A percentile compares a stretch with the other conserved stretches of the same genome.
Conservation (phyloP, 257 asterid species). For the Sherardia arvensis region DNA sequence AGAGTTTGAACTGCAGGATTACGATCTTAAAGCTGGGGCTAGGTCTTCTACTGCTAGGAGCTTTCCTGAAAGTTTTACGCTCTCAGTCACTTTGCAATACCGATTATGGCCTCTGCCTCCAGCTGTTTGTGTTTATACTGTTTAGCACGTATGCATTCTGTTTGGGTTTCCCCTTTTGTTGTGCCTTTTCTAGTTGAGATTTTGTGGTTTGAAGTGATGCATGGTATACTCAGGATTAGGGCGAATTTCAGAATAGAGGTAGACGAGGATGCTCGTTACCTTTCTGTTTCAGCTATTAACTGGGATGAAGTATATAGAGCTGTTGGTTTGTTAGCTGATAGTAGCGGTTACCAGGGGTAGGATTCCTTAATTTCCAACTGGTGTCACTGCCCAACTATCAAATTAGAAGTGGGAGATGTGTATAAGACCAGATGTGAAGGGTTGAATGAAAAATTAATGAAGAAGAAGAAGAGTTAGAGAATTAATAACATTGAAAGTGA, state of each 20-base stretch:
- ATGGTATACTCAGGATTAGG: slow-evolving; percentile 23
- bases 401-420: too few relatives aligned
- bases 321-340: slow-evolving; percentile 38
- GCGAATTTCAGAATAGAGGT: slow-evolving; percentile 36
- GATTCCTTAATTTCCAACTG: slow-evolving; percentile 71
- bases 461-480: too few relatives aligned
- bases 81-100: slow-evolving; percentile 53
- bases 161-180: too few relatives aligned
- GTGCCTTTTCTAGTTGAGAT: neutral
- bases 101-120: slow-evolving; percentile 30
- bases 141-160: neutral
- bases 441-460: too few relatives aligned
- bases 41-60: slow-evolving; percentile 52
- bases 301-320: slow-evolving; percentile 67
- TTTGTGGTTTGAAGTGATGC: neutral
- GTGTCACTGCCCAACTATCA: too few relatives aligned
- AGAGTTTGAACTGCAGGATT: slow-evolving; percentile 45
- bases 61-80: slow-evolving; percentile 44
- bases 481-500: too few relatives aligned
- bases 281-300: slow-evolving; percentile 40
- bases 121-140: neutral
- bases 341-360: slow-evolving; percentile 56
- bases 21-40: slow-evolving; percentile 51
- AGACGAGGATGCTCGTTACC: slow-evolving; percentile 36
- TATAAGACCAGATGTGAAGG: too few relatives aligned